phyloP scores from a whole-genome alignment of 495 filamentous ascomycete genomes.

The Chaetomium fimeti region DNA sequence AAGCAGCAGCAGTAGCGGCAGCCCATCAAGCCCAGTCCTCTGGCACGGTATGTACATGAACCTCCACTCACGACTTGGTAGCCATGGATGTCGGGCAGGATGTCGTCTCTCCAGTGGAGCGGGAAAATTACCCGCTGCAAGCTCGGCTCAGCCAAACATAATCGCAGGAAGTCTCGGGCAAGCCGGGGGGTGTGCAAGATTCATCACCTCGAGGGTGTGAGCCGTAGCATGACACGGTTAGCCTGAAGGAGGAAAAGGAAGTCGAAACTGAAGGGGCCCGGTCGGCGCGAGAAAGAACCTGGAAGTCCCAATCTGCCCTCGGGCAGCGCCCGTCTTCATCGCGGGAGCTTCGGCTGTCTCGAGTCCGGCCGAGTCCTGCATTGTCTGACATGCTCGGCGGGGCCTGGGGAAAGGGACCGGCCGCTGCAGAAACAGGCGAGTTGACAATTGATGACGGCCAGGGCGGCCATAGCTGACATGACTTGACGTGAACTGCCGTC shows the following conservation, averaged over 20 bases:
- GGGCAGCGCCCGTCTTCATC: too few relatives aligned
- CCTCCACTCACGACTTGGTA: background rate
- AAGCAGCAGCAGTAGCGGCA: too few relatives aligned
- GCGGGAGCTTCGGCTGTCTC: too few relatives aligned
- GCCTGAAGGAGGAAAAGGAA: conserved; percentile 3
- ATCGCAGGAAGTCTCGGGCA: background rate
- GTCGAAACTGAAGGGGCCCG: background rate
- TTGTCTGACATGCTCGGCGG: too few relatives aligned
- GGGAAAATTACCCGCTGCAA: conserved; percentile 21
- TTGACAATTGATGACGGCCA: background rate
- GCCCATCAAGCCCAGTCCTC: conserved; percentile 1
- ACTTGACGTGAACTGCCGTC: background rate
- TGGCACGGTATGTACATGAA: background rate
- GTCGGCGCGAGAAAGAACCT: too few relatives aligned
- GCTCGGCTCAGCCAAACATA: conserved; percentile 11
- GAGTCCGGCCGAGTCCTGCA: too few relatives aligned
- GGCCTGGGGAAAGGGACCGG: background rate
- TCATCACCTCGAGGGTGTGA: conserved; percentile 11
- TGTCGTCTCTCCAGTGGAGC: conserved; percentile 13
- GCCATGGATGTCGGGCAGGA: background rate
- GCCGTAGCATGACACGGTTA: background rate
- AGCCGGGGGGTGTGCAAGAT: conserved; percentile 17
- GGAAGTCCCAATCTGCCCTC: too few relatives aligned
- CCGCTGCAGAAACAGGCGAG: background rate
- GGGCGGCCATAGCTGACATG: background rate